Base-by-base conservation (phyloP, 1,139 yeast species). In the Diutina neorugosa region DNA sequence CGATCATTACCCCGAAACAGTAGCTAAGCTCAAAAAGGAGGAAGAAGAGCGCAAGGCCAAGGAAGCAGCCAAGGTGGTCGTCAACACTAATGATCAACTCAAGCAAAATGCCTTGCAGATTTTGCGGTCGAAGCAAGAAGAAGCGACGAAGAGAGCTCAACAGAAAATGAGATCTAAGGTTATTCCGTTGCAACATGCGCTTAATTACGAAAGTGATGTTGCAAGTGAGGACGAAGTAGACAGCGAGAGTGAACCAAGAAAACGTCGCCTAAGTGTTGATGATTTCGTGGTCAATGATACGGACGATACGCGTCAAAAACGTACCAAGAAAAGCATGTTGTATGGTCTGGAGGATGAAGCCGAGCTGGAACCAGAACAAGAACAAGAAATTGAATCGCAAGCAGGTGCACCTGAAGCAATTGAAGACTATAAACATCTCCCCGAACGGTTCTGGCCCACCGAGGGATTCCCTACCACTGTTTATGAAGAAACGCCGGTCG, bases 151-250 rank as follows among this genome's bases (percentile, higher is more conserved):
- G 44, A 61, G 60, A 37, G 61, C 61, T 43, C 16, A 37, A 18
- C 49, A 12, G 18, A 34, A 44, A 20, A 34, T 12, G 51, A 63
- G 65, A 62, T 66, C 64, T 57, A 63, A 62, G 41, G 60, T 73
- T 52, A 66, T 83, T 50, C 95, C 94, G 1, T 76, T 86, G 82
- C 84, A 83, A 54, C 93, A 86, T 67, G 80, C 84, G 1, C 75
- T 86, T 57, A 84, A 86, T 60, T 79, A 69, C 56, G 78, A 74
- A 20, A 43, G 46, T 11, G 46, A 21, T 8, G 12, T 2, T 14
- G 37, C 37, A 31, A 23, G 34, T 21, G 48, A 23, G 11, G 31
- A 44, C n/a, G 48, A 44, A 7, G 48, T 11, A 6, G 34, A 21
- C 4, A 25, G 19, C n/a, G 46, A 20, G n/a, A 20, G 20, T 9